Percentiles rank a stretch among this genome's conserved stretches.
phyloP scores from a whole-genome alignment of 2,329 filamentous ascomycete species.

The Cladophialophora exuberans region DNA sequence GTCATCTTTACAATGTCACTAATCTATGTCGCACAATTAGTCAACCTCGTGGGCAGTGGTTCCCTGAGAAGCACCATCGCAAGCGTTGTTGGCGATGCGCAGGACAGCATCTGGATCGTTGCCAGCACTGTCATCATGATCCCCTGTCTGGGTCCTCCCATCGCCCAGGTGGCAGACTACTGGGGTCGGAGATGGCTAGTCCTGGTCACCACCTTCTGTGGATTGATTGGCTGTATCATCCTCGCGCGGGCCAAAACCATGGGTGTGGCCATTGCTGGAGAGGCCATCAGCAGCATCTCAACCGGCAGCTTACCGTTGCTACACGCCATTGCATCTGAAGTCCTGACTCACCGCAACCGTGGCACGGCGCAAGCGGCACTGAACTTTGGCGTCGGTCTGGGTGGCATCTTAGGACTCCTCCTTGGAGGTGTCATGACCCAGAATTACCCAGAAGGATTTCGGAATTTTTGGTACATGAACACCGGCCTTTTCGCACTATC shows the following conservation, averaged over 20 bases:
- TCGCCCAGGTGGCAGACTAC: background rate
- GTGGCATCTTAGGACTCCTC: background rate
- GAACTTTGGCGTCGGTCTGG: background rate
- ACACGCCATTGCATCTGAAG: background rate
- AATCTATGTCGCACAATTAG: too few relatives aligned
- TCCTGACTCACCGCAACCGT: background rate
- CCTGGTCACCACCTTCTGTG: background rate
- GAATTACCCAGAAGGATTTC: background rate
- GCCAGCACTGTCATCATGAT: background rate
- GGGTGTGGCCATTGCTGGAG: background rate
- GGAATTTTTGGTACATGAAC: background rate
- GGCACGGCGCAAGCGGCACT: too few relatives aligned
- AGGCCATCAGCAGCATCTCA: background rate
- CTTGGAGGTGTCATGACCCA: background rate
- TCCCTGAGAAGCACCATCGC: background rate
- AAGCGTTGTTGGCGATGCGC: background rate
- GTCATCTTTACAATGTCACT: too few relatives aligned
- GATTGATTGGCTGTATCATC: conserved; percentile 3
- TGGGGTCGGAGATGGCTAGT: conserved; percentile 15
- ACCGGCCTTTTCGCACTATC: background rate
- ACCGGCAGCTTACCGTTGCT: background rate
- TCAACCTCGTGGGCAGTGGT: background rate
- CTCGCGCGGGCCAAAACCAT: background rate
- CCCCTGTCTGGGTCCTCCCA: background rate
- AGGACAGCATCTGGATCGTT: background rate